These are phyloP conservation scores for Microthlaspi erraticum DNA, from an alignment of 345 rosid species.

Conservation along the genomic window DNA sequence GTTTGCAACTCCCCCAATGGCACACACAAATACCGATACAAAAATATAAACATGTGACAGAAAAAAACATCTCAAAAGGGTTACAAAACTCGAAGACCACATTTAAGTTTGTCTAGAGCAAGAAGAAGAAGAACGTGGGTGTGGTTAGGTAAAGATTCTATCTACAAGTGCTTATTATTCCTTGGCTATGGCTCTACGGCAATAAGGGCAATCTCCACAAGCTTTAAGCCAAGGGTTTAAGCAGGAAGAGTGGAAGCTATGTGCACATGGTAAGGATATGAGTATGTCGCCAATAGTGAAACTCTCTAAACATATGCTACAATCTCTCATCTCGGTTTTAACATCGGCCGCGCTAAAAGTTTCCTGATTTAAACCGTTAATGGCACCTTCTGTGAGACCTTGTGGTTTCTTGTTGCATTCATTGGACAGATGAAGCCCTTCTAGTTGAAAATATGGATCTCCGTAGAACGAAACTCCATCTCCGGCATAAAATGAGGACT, in stretches of 20 bases:
- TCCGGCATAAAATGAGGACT: constrained; percentile 7
- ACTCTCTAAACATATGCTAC: constrained; percentile 83
- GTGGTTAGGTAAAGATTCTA: constrained; percentile 25
- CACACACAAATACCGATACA: constrained; percentile 32
- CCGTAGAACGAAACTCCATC: background rate
- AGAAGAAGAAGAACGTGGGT: constrained; percentile 11
- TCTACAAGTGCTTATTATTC: constrained; percentile 23
- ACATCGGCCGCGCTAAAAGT: constrained; percentile 47
- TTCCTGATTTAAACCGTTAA: constrained; percentile 57
- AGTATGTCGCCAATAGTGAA: constrained; percentile 67
- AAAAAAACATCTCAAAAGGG: constrained; percentile 1
- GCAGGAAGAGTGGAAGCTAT: constrained; percentile 76
- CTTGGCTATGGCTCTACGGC: constrained; percentile 57
- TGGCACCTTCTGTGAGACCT: constrained; percentile 66
- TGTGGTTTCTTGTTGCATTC: constrained; percentile 65
- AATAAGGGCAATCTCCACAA: constrained; percentile 95
- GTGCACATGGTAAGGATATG: constrained; percentile 63
- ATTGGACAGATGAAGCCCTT: constrained; percentile 39
- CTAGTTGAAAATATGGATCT: constrained; percentile 34
- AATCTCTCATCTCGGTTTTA: constrained; percentile 36
- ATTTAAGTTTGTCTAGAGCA: background rate
- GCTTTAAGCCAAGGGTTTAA: constrained; percentile 85
- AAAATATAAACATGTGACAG: constrained; percentile 25
- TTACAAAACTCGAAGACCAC: constrained; percentile 20
- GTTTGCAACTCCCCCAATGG: background rate